phyloP scores from a whole-genome alignment of 2,329 filamentous ascomycete genomes.

The Penicillium sp. region DNA sequence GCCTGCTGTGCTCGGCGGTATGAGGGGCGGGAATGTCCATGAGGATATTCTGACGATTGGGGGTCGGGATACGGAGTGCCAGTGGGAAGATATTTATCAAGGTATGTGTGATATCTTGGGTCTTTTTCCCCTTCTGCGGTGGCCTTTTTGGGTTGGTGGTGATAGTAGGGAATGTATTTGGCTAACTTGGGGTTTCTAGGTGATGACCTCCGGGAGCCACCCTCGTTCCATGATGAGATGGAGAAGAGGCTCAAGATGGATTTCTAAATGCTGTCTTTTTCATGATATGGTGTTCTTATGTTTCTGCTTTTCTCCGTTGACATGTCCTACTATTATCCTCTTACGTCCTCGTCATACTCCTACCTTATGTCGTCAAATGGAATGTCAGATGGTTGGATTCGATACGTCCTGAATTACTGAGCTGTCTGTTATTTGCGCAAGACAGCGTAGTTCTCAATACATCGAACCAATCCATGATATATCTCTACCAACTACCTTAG shows the following conservation, averaged over 20 bases:
- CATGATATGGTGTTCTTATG: conserved; percentile 17
- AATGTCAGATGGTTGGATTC: conserved; percentile 16
- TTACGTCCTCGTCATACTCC: conserved; percentile 9
- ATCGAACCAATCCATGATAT: conserved; percentile 13
- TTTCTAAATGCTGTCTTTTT: conserved; percentile 24
- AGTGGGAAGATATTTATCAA: conserved; percentile 91
- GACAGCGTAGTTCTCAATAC: neutral
- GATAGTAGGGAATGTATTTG: conserved; percentile 1
- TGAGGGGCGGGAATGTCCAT: conserved; percentile 65
- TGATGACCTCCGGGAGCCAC: conserved; percentile 67
- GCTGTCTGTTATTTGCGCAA: neutral
- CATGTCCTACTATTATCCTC: conserved; percentile 16
- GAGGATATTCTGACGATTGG: conserved; percentile 73
- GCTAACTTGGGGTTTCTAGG: conserved; percentile 37
- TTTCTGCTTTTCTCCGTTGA: conserved; percentile 13
- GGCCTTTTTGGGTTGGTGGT: conserved; percentile 1
- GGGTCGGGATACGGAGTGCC: conserved; percentile 72
- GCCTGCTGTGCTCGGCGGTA: conserved; percentile 66
- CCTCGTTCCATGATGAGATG: conserved; percentile 87
- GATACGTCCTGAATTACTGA: neutral
- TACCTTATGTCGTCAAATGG: conserved; percentile 15
- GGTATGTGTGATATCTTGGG: conserved; percentile 49
- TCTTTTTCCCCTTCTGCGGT: neutral
- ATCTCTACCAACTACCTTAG: neutral
- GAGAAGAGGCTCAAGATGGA: conserved; percentile 86